Base-by-base conservation (phyloP, 345 rosid species). In the Kernera saxatilis region DNA sequence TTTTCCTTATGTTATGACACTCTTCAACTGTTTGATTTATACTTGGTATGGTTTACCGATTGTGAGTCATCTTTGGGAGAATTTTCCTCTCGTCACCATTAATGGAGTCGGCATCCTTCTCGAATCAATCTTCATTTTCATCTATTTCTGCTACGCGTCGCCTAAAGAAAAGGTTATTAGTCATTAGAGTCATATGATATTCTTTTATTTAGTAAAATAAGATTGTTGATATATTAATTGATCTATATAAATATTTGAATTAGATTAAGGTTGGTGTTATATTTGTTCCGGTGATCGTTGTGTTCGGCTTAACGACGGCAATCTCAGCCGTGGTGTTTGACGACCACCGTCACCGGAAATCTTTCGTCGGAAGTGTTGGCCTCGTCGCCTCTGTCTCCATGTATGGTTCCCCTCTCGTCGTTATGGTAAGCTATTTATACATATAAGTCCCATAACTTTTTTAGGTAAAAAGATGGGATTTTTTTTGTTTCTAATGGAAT, bases 1-100 rank as follows among this genome's bases (percentile, higher is more conserved):
- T 68, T 5, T 93, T 43, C 98, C 97, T 33, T 93, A 91, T 80
- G 69, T 82, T 14, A 65, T 82, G 50, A 76, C 97, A 19, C 82
- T 89, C 4, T 60, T 81, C 27, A 89, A 85, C 64, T 93, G 98
- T 72, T 83, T 93, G 26, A 70, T 93, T 0, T 89, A 82, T 67
- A 87, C 89, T 49, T 89, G 96, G 96, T 93, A 93, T 30, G 98
- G 91, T 19, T 53, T 86, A 73, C 98, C 98, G 0, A 53, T 89
- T 8, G 97, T 91, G 27, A 93, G 97, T 85, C 54, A 72, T 82
- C 68, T 49, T 67, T 91, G 93, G 97, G 96, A 91, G 64, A 91
- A 93, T 70, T 82, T 89, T 56, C 88, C 87, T 2, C 72, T 91
- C 13, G 82, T 83, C 64, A 87, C 96, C 61, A 82, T 87, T 78